A percentile compares a stretch with the other conserved stretches of the same genome.
These are phyloP conservation scores for Pythium angustatum DNA, from an alignment of 352 stramenopile genomes.

Conservation along the genomic window DNA sequence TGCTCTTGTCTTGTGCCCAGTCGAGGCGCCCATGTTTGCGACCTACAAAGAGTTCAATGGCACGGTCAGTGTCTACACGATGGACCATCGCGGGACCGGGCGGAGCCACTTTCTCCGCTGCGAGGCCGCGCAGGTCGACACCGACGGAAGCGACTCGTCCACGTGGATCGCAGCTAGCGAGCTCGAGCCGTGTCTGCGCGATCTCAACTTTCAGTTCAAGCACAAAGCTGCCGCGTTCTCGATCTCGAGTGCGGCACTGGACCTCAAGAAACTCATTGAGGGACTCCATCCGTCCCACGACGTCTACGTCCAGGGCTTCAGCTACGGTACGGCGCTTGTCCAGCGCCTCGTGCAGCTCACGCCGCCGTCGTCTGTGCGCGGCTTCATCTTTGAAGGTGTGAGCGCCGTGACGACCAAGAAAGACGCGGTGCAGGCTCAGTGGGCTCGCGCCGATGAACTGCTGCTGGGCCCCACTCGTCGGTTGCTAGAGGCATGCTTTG, in stretches of 20 bases:
- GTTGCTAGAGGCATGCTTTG: constrained; percentile 18
- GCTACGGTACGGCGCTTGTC: constrained; percentile 29
- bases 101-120: constrained; percentile 42
- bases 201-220: constrained; percentile 37
- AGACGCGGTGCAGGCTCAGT: background rate
- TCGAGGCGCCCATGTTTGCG: constrained; percentile 32
- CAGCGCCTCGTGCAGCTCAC: constrained; percentile 31
- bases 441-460: background rate
- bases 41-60: constrained; percentile 20
- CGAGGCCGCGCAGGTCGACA: constrained; percentile 32
- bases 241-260: constrained; percentile 42
- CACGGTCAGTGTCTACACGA: constrained; percentile 40
- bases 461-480: background rate
- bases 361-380: background rate
- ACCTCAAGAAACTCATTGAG: constrained; percentile 34
- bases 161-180: constrained; percentile 18
- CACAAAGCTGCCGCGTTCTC: constrained; percentile 39
- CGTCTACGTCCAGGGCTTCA: constrained; percentile 36
- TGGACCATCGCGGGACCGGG: constrained; percentile 49
- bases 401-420: constrained; percentile 7
- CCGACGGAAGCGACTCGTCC: constrained; percentile 11
- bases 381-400: constrained; percentile 35
- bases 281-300: constrained; percentile 19
- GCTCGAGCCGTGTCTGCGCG: constrained; percentile 33
- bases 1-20: constrained; percentile 14